Evolutionary conservation across 2,329 filamentous ascomycete genomes (phyloP).

Genomic region (Talaromyces pinophilus): DNA sequence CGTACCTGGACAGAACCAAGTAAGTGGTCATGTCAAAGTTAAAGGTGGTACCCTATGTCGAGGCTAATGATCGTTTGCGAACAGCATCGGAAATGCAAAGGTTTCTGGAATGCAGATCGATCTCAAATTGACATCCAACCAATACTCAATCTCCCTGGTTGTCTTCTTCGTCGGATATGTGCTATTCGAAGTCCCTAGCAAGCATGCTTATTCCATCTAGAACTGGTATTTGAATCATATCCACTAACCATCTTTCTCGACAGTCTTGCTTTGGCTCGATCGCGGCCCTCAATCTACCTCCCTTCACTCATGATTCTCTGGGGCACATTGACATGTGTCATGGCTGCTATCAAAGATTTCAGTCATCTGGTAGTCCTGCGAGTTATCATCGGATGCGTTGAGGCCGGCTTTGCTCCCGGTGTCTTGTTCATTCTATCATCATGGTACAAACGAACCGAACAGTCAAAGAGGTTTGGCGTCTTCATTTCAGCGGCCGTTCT

Average conservation of each 20-base stretch:
- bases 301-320: constrained; percentile 28
- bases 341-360: constrained; percentile 33
- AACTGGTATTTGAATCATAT: too few relatives aligned
- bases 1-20: constrained; percentile 25
- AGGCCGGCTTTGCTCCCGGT: constrained; percentile 39
- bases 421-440: constrained; percentile 37
- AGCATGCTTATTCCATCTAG: constrained; percentile 27
- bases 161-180: constrained; percentile 58
- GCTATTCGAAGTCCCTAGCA: constrained; percentile 55
- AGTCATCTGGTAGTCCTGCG: constrained; percentile 31
- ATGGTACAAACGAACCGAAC: constrained; percentile 38
- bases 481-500: constrained; percentile 28
- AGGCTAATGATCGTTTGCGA: not conserved
- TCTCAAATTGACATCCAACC: constrained; percentile 44
- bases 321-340: constrained; percentile 28
- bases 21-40: not conserved
- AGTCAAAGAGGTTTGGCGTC: constrained; percentile 28
- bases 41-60: not conserved
- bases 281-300: constrained; percentile 54
- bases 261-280: constrained; percentile 50
- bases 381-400: constrained; percentile 31
- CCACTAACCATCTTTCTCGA: not conserved
- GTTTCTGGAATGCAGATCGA: constrained; percentile 52
- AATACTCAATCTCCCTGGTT: constrained; percentile 55
- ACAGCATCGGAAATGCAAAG: constrained; percentile 55